phyloP scores from a whole-genome alignment of 1,139 yeast genomes.

The Debaryomyces subglobosus region DNA sequence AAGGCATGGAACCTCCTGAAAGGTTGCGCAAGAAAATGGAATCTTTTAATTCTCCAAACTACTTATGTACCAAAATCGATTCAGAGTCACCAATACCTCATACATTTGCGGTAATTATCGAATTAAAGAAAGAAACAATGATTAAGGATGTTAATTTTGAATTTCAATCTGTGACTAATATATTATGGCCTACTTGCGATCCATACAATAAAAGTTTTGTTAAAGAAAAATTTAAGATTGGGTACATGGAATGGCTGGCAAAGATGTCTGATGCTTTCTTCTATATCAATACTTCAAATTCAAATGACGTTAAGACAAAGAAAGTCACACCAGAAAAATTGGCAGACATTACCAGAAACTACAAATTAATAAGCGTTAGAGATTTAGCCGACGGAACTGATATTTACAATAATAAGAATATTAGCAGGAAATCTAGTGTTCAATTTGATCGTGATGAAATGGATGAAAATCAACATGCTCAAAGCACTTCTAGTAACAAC shows the following conservation, averaged over 20 bases:
- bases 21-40: conserved; percentile 19
- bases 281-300: conserved; percentile 43
- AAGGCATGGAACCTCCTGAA: conserved; percentile 16
- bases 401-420: conserved; percentile 14
- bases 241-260: conserved; percentile 51
- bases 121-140: conserved; percentile 37
- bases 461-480: not conserved
- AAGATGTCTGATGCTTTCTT: conserved; percentile 48
- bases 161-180: conserved; percentile 36
- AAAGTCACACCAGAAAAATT: conserved; percentile 37
- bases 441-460: not conserved
- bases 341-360: conserved; percentile 41
- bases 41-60: conserved; percentile 41
- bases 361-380: conserved; percentile 28
- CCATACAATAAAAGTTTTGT: conserved; percentile 45
- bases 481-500: conserved; percentile 3
- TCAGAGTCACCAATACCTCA: conserved; percentile 48
- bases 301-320: conserved; percentile 35
- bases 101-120: conserved; percentile 49
- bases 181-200: conserved; percentile 61
- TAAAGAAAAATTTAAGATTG: conserved; percentile 54
- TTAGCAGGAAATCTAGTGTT: conserved; percentile 4
- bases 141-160: conserved; percentile 34
- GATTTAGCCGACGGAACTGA: conserved; percentile 20
- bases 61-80: conserved; percentile 44